Evolutionary conservation across 805 yeast genomes (phyloP), one percentile per base, ranked within the genome.

Genomic region (Saccharomycopsis synnaedendra): DNA sequence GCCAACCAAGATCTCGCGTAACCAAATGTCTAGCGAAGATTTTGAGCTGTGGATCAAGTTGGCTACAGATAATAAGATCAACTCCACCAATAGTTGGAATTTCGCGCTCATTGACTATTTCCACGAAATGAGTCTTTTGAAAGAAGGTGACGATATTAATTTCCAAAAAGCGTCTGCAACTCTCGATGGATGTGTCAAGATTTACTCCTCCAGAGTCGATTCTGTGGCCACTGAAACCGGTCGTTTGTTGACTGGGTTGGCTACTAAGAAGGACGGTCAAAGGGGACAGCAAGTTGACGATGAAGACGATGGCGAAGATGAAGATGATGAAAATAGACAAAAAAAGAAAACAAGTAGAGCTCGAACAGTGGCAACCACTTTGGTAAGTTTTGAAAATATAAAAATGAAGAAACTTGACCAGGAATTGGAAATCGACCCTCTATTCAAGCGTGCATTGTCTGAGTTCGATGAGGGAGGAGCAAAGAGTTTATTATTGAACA

Each of bases 151-250:
- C 48, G 73, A 78, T 39, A 85, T 89, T 57, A 87, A 88, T 61
- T 89, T 90, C 62, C 96, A 86, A 61, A 78, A 81, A 55, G 97
- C 97, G 0, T 79, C 93, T 0, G 87, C 94, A 3, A 86, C 97
- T 0, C 67, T 90, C 28, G 97, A 89, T 58, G 97, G 97, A 0
- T 89, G 97, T 68, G 90, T 89, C 34, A 88, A 88, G 65, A 86
- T 90, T 46, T 90, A 90, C 60, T 78, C 89, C 8, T 84, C 94
- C 10, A 75, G 97, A 57, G 88, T 90, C 28, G 97, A 89, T 58
- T 83, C 95, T 0, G 95, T 87, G 0, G 94, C 89, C 4, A 80
- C 83, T 5, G 97, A 89, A 57, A 88, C 97, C 0, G 94, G 95
- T 2, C 78, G 80, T 56, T 68, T 90, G 48, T 64, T 88, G 35